Base-by-base conservation (phyloP, 306 rosid genomes). In the Gleditsia sinensis region DNA sequence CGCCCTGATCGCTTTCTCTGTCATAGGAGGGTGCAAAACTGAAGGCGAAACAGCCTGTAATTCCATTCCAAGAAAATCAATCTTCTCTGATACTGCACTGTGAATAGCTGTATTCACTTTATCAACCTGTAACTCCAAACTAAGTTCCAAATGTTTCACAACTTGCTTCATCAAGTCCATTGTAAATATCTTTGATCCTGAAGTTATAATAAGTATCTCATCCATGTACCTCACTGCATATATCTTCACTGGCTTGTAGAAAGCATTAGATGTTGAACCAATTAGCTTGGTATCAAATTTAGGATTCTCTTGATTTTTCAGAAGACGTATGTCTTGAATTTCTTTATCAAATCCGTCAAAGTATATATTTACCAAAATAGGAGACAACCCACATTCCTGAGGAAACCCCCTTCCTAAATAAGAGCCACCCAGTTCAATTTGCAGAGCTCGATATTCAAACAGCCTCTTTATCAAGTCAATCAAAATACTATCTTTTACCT, bases 221-320 rank as follows among this genome's bases (percentile, higher is more conserved):
- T 91, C 97, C 81, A 94, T 72, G 74, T 91, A 91, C 80, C 98
- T 91, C 75, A 91, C 89, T 4, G 88, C 97, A 83, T 88, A 88
- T 19, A 94, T 83, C 86, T 89, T 94, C 73, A 88, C 89, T 0
- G 97, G 98, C 86, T 89, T 94, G 71, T 82, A 87, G 65, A 85
- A 91, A 42, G 84, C 78, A 75, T 64, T 88, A 37, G 71, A 74
- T 9, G 70, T 69, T 0, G 82, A 80, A 78, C 7, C 88, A 60
- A 69, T 66, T 54, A 75, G 65, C 59, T 76, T 39, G 0, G 83
- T 55, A 54, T 73, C 73, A 71, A 91, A 71, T 33, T 71, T 85
- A 20, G 76, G 83, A 81, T 77, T 84, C 50, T 89, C 89, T 55
- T 48, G 83, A 70, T 70, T 88, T 56, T 80, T 84, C 67, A 19